Conservation (phyloP, 2,329 filamentous ascomycete species). For the Ceratocystis huliohia region DNA sequence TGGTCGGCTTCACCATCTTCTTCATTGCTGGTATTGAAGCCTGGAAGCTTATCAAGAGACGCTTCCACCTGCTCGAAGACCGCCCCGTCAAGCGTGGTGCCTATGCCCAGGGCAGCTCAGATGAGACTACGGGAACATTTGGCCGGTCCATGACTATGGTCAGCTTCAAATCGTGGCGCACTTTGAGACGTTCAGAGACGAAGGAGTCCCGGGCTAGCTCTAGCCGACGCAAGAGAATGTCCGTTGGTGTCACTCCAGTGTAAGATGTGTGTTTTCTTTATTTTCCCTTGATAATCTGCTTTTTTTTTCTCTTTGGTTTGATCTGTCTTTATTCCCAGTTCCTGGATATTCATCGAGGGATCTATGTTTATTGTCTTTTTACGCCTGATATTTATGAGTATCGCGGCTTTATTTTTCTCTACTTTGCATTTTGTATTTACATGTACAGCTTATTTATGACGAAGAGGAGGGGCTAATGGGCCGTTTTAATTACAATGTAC, state of each 20-base stretch:
- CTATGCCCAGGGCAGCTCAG: conserved; percentile 42
- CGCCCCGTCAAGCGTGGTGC: conserved; percentile 37
- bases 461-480: background rate
- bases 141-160: conserved; percentile 39
- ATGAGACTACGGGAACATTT: conserved; percentile 31
- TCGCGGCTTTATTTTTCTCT: background rate
- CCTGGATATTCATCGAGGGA: background rate
- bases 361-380: background rate
- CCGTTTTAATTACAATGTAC: background rate
- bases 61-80: conserved; percentile 40
- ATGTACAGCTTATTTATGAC: background rate
- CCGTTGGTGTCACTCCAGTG: background rate
- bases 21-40: conserved; percentile 56
- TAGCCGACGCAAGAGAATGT: conserved; percentile 5
- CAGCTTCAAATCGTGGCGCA: conserved; percentile 38
- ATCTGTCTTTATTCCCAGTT: background rate
- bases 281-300: background rate
- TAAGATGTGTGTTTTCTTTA: background rate
- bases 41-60: conserved; percentile 59
- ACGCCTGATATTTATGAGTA: background rate
- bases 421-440: background rate
- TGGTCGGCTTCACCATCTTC: conserved; percentile 48
- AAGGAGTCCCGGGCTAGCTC: conserved; percentile 26
- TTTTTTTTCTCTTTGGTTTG: background rate
- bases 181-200: conserved; percentile 33